phyloP scores from a whole-genome alignment of 2,329 filamentous ascomycete species.

The Microascus cirrosus region DNA sequence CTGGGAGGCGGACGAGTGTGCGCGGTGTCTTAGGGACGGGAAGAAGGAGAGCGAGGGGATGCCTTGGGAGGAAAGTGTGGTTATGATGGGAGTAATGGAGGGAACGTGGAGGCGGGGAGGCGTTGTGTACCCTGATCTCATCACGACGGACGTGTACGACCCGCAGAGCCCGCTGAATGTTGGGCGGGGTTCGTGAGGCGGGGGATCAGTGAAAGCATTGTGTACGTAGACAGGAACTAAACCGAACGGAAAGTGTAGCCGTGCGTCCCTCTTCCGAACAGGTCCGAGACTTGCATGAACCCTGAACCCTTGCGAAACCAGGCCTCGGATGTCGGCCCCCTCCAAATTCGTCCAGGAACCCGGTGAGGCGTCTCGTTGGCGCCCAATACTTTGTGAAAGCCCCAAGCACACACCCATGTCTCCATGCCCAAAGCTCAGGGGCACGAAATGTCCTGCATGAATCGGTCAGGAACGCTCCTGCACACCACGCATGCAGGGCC shows the following conservation, averaged over 20 bases:
- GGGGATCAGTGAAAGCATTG: not conserved
- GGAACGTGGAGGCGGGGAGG: conserved; percentile 40
- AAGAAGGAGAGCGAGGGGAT: conserved; percentile 62
- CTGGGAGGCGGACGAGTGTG: conserved; percentile 76
- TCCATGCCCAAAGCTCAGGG: not conserved
- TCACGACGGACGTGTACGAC: conserved; percentile 47
- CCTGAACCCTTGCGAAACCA: too few species aligned
- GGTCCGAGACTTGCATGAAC: not conserved
- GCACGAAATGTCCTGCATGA: not conserved
- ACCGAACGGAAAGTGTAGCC: not conserved
- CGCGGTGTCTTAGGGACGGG: conserved; percentile 63
- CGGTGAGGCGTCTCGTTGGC: not conserved
- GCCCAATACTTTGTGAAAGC: not conserved
- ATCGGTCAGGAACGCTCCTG: not conserved
- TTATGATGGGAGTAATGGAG: conserved; percentile 70
- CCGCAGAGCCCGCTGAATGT: conserved; percentile 50
- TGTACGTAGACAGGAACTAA: not conserved
- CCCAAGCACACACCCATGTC: not conserved
- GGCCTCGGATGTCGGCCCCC: too few species aligned
- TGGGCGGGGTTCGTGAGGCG: conserved; percentile 13
- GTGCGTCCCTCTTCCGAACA: not conserved
- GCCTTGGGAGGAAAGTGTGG: conserved; percentile 64
- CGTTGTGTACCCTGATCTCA: conserved; percentile 42
- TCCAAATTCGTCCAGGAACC: not conserved
- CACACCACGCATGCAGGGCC: not conserved